Percentiles rank a stretch among this genome's conserved stretches.
Conservation (phyloP, 495 filamentous ascomycete species). For the Lasiosphaeria ovina region DNA sequence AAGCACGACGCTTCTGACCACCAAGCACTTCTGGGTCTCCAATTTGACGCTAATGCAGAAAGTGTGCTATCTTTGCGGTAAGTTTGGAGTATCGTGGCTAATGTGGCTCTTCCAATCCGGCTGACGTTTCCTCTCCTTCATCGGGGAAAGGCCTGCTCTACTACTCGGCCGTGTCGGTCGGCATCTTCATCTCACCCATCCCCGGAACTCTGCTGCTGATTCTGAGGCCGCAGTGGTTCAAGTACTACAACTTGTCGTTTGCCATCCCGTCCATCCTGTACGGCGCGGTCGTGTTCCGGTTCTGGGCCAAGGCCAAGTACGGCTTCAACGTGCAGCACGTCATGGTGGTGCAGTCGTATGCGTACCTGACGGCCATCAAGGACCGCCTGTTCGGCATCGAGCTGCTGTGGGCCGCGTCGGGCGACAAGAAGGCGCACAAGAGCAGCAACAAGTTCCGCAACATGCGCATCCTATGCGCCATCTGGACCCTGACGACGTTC, state of each 20-base stretch:
- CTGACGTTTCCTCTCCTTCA: too few species aligned
- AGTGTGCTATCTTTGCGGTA: slow-evolving; percentile 33
- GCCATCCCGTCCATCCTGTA: slow-evolving; percentile 35
- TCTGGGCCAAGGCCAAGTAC: slow-evolving; percentile 33
- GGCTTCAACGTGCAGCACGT: slow-evolving; percentile 38
- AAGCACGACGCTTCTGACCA: slow-evolving; percentile 31
- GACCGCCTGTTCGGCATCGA: slow-evolving; percentile 33
- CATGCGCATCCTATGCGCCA: slow-evolving; percentile 31
- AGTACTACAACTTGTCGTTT: slow-evolving; percentile 37
- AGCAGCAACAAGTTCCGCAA: slow-evolving; percentile 33
- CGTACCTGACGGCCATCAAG: slow-evolving; percentile 36
- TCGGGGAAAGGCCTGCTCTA: slow-evolving; percentile 27
- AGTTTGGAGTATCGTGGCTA: background rate
- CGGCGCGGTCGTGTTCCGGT: slow-evolving; percentile 29
- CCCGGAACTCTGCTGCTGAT: slow-evolving; percentile 30
- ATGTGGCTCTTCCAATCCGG: too few species aligned
- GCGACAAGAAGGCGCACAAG: slow-evolving; percentile 36
- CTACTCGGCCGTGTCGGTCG: slow-evolving; percentile 34
- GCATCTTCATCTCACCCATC: slow-evolving; percentile 37
- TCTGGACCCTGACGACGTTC: slow-evolving; percentile 26
- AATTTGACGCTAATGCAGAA: slow-evolving; percentile 34
- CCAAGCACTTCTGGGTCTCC: slow-evolving; percentile 32
- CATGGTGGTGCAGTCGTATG: slow-evolving; percentile 36
- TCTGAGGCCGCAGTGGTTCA: slow-evolving; percentile 33
- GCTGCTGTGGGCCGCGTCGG: slow-evolving; percentile 34